Conservation (phyloP, 306 rosid species). For the Canavalia gladiata region DNA sequence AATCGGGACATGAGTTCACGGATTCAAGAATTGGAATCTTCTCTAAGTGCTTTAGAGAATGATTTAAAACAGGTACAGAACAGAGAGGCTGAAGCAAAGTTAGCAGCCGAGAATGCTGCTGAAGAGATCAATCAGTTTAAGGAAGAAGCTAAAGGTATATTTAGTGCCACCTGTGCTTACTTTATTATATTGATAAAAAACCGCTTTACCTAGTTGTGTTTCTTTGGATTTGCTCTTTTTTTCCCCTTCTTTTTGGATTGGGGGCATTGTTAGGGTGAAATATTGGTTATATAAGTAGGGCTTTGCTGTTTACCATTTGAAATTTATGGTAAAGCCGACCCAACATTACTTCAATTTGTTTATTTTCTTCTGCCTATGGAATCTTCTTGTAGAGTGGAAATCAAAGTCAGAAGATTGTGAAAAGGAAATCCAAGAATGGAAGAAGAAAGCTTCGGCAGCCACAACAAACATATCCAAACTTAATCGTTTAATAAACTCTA, state of each 20-base stretch:
- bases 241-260: background rate
- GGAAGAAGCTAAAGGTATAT: conserved; percentile 82
- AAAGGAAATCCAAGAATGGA: conserved; percentile 97
- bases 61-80: conserved; percentile 74
- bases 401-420: conserved; percentile 92
- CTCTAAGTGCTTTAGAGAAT: conserved; percentile 66
- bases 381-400: conserved; percentile 77
- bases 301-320: conserved; percentile 39
- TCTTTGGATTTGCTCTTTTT: background rate
- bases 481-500: conserved; percentile 86
- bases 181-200: conserved; percentile 6
- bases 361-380: background rate
- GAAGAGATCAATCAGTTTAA: conserved; percentile 68
- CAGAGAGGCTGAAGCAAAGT: conserved; percentile 79
- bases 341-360: conserved; percentile 31
- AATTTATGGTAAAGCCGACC: conserved; percentile 34
- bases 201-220: background rate
- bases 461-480: conserved; percentile 89
- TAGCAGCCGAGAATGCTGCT: conserved; percentile 70
- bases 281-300: conserved; percentile 32
- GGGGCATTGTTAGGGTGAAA: conserved; percentile 28
- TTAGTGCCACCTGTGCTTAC: conserved; percentile 29
- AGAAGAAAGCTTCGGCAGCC: conserved; percentile 83
- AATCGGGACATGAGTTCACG: conserved; percentile 85
- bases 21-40: conserved; percentile 76